Evolutionary conservation across 345 rosid genomes (phyloP), one percentile per base, ranked within the genome.

Genomic region (Aegle marmelos): DNA sequence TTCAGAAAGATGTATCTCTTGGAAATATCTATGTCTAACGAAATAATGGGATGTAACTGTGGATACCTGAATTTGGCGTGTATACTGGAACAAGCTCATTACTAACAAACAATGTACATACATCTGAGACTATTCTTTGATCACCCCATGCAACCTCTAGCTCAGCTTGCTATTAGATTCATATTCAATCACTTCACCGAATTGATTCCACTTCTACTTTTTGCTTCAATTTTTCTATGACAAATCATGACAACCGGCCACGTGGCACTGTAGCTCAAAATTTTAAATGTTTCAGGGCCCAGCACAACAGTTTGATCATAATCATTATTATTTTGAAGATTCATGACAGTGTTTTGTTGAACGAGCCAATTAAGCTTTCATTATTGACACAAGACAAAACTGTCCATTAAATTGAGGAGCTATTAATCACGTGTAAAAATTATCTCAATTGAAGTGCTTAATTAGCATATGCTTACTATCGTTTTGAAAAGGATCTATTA

Each of bases 91-190:
- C 5, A n/a, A 28, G 7, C 31, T 54, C 30, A 36, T 67, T 34
- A 27, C 14, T 0, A 53, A 30, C 74, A 30, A 53, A 70, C 45
- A 53, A 17, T 7, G 22, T 3, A 14, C 31, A 24, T 41, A 33
- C 30, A 17, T 45, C 36, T 30, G 19, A 17, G 25, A 7, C 41
- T 64, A 33, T 1, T 27, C 45, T 70, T 70, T 53, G 74, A 30
- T 70, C 61, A 70, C 4, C 61, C 62, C 30, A 1, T 70, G 61
- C 61, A 70, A 70, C 74, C 31, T 48, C 62, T 70, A 28, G 8
- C 62, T 70, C 74, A 53, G 53, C 74, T 70, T 70, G 74, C 61
- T 19, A 7, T 68, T 25, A 11, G 16, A 50, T 5, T 45, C 74
- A 2, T 4, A 28, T 10, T 9, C 17, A 70, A 45, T 69, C 31